These are phyloP conservation scores for Phytophthora palmivora DNA, from an alignment of 352 stramenopile species.

Conservation along the genomic window DNA sequence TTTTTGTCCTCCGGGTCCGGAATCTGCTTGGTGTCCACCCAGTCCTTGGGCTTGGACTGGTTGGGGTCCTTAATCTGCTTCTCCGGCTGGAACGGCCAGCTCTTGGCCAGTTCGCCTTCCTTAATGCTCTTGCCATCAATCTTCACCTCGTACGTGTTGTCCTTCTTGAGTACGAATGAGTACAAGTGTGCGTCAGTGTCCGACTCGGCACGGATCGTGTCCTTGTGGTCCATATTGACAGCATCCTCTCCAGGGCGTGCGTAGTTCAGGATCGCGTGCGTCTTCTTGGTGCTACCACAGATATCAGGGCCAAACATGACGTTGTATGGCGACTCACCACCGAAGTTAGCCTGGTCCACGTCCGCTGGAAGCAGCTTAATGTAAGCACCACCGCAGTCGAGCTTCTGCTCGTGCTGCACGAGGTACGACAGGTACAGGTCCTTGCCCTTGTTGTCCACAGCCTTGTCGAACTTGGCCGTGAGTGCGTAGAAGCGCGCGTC, in stretches of 20 bases:
- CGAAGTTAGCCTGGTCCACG: slow-evolving; percentile 94
- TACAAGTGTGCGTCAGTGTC: slow-evolving; percentile 96
- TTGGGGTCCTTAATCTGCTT: slow-evolving; percentile 98
- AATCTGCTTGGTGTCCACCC: slow-evolving; percentile 97
- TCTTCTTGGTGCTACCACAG: slow-evolving; percentile 96
- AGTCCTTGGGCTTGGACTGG: slow-evolving; percentile 97
- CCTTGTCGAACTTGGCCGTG: slow-evolving; percentile 90
- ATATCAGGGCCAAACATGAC: slow-evolving; percentile 99
- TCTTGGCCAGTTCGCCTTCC: slow-evolving; percentile 91
- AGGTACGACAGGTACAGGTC: slow-evolving; percentile 96
- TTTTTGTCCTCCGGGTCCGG: slow-evolving; percentile 97
- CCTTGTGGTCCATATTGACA: slow-evolving; percentile 92
- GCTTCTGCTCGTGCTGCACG: slow-evolving; percentile 98
- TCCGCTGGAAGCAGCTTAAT: slow-evolving; percentile 97
- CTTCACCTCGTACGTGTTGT: slow-evolving; percentile 98
- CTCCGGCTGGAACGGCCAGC: slow-evolving; percentile 96
- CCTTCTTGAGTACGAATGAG: slow-evolving; percentile 96
- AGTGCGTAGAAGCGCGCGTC: slow-evolving; percentile 98
- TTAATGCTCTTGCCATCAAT: slow-evolving; percentile 97
- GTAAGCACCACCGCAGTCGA: slow-evolving; percentile 99
- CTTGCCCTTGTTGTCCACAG: slow-evolving; percentile 91
- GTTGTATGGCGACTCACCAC: slow-evolving; percentile 94
- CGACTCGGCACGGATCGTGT: slow-evolving; percentile 79
- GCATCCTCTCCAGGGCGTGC: slow-evolving; percentile 94
- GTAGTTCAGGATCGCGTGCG: slow-evolving; percentile 99